Percentiles rank a stretch among this genome's conserved stretches.
Conservation (phyloP, 2,329 filamentous ascomycete species). For the Penicillium sp. region DNA sequence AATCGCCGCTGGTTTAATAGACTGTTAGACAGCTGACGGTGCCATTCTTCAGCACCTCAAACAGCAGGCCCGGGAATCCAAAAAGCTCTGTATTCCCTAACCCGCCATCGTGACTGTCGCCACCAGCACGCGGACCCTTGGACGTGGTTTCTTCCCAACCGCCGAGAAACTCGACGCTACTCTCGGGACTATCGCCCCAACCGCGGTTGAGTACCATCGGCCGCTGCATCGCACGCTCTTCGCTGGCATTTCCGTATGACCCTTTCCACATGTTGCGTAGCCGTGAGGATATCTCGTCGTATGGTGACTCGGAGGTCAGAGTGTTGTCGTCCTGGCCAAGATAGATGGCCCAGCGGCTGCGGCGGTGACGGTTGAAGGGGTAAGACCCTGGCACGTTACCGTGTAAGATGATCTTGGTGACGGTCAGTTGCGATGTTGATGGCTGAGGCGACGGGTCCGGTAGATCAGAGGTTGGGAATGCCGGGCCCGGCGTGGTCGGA, state of each 20-base stretch:
- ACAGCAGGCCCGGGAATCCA: constrained; percentile 88
- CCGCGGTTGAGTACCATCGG: constrained; percentile 84
- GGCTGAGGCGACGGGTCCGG: constrained; percentile 28
- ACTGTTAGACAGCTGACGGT: constrained; percentile 84
- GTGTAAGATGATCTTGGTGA: constrained; percentile 87
- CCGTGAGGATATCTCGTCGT: constrained; percentile 63
- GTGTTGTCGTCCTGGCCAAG: constrained; percentile 40
- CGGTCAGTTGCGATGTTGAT: constrained; percentile 62
- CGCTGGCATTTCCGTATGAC: constrained; percentile 54
- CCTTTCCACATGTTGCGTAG: constrained; percentile 67
- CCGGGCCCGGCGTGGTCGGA: constrained; percentile 60
- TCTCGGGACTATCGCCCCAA: constrained; percentile 86
- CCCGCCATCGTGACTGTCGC: constrained; percentile 46
- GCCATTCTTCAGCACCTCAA: constrained; percentile 92
- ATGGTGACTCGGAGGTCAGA: constrained; percentile 71
- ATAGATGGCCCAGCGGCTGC: constrained; percentile 77
- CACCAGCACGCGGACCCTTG: constrained; percentile 41
- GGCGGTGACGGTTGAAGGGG: constrained; percentile 88
- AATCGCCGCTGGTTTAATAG: constrained; percentile 52
- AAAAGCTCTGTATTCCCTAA: constrained; percentile 76
- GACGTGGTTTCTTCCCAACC: constrained; percentile 72
- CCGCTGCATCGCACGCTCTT: constrained; percentile 51
- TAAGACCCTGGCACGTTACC: constrained; percentile 94
- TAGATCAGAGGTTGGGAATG: constrained; percentile 51
- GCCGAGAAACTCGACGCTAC: constrained; percentile 77